Evolutionary conservation across 2,329 filamentous ascomycete species (phyloP).

Genomic region (Colletotrichum caudatum): DNA sequence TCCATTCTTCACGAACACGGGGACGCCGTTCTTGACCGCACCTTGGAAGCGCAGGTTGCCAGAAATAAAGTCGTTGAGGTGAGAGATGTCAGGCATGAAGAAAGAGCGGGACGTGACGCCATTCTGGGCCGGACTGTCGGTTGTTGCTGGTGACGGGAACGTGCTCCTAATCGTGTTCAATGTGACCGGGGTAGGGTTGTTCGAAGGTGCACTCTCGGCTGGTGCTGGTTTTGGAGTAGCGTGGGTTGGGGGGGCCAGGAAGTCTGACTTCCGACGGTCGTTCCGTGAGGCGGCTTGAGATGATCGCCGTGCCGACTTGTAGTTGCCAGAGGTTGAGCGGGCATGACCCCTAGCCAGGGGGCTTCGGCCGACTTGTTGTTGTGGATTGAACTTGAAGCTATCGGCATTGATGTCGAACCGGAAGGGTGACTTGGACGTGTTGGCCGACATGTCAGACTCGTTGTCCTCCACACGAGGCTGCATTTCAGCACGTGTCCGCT

Average conservation of each 20-base stretch:
- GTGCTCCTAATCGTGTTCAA: slow-evolving; percentile 41
- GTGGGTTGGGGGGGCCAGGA: slow-evolving; percentile 31
- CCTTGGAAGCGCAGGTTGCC: slow-evolving; percentile 65
- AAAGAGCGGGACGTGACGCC: slow-evolving; percentile 64
- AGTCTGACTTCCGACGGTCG: slow-evolving; percentile 35
- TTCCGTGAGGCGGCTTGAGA: slow-evolving; percentile 31
- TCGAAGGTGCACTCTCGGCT: slow-evolving; percentile 3
- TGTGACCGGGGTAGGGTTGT: slow-evolving; percentile 39
- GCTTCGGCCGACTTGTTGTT: slow-evolving; percentile 51
- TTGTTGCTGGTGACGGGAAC: slow-evolving; percentile 50
- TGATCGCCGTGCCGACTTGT: slow-evolving; percentile 31
- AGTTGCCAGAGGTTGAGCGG: slow-evolving; percentile 46
- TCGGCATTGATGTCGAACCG: slow-evolving; percentile 43
- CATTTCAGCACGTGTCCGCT: slow-evolving; percentile 62
- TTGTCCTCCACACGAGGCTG: slow-evolving; percentile 66
- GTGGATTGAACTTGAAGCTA: slow-evolving; percentile 46
- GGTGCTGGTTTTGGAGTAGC: slow-evolving; percentile 36
- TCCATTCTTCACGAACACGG: slow-evolving; percentile 67
- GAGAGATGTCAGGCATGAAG: slow-evolving; percentile 65
- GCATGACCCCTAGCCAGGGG: slow-evolving; percentile 54
- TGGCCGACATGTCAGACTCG: slow-evolving; percentile 62
- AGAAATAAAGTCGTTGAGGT: slow-evolving; percentile 69
- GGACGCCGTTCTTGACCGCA: slow-evolving; percentile 64
- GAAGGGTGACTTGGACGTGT: slow-evolving; percentile 56
- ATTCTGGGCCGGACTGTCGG: slow-evolving; percentile 51